phyloP scores from a whole-genome alignment of 805 yeast species.

The Sungouiella blattae region DNA sequence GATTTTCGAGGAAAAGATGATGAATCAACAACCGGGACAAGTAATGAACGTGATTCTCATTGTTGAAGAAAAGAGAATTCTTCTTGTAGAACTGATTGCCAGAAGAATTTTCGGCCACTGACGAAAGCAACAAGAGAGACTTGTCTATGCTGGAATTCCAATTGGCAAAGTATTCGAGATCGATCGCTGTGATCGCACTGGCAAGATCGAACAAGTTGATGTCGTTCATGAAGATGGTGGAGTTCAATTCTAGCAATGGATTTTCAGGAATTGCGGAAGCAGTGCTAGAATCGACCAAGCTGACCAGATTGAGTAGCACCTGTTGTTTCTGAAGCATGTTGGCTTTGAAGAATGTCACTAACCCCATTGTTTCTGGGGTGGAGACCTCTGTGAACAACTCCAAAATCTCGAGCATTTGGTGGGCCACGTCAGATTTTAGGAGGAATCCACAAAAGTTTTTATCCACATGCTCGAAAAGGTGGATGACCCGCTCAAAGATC shows the following conservation, averaged over 20 bases:
- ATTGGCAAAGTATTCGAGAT: slow-evolving; percentile 54
- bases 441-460: slow-evolving; percentile 67
- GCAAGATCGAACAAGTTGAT: slow-evolving; percentile 55
- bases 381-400: slow-evolving; percentile 46
- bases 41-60: slow-evolving; percentile 65
- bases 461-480: slow-evolving; percentile 53
- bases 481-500: slow-evolving; percentile 49
- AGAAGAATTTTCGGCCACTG: slow-evolving; percentile 23
- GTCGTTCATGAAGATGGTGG: slow-evolving; percentile 51
- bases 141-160: slow-evolving; percentile 85
- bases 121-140: slow-evolving; percentile 62
- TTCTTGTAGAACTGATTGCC: slow-evolving; percentile 39
- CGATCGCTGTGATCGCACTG: slow-evolving; percentile 61
- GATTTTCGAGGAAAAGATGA: slow-evolving; percentile 62
- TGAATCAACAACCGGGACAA: slow-evolving; percentile 65
- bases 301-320: slow-evolving; percentile 26
- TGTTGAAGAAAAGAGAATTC: slow-evolving; percentile 78
- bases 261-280: slow-evolving; percentile 3
- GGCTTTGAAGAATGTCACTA: slow-evolving; percentile 51
- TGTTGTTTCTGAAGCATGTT: slow-evolving; percentile 51
- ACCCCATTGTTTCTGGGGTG: slow-evolving; percentile 11
- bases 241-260: slow-evolving; percentile 28
- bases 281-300: slow-evolving; percentile 7
- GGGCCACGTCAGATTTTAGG: slow-evolving; percentile 58
- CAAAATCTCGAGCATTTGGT: slow-evolving; percentile 53